Base-by-base conservation (phyloP, 352 stramenopile species). In the Pythium insidiosum region DNA sequence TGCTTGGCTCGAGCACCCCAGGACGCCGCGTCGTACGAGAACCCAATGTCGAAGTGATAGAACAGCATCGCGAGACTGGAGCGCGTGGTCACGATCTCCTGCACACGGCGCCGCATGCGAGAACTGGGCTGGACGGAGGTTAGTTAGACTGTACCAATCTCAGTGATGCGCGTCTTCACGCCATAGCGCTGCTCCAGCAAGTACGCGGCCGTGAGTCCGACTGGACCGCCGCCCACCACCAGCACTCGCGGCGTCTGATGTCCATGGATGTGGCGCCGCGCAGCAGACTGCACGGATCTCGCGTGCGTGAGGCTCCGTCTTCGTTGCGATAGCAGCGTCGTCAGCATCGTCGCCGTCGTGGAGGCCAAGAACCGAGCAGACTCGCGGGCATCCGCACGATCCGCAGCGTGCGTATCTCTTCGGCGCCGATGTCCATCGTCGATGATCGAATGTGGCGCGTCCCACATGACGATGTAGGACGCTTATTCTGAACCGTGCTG, bases 21-120 rank as follows among this genome's bases (percentile, higher is more conserved):
- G 15, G 43, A 47, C 22, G 43, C n/a, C n/a, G 56, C 47, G 29
- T 75, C 53, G 54, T 91, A 93, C 20, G 76, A 85, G 45, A 83
- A 89, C 1, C 81, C 81, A 50, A 91, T 79, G 52, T 93, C 81
- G 37, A 88, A 90, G 40, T 90, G 63, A 60, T 88, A 91, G 53
- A 93, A 93, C 31, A 93, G 61, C 81, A 93, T 89, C 0, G 73
- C 76, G 9, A 93, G 53, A n/a, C 64, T 71, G 38, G 70, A 44
- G 10, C 76, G 66, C 23, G 55, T 47, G 13, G 49, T 46, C 34
- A 89, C 72, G 22, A 93, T 83, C 29, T 77, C 53, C 38, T 66
- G 50, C 16, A 89, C 81, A 25, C 66, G 73, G 15, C 49, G 19
- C 7, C 65, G 62, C 72, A 93, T 82, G 28, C 58, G 64, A 16